A percentile compares a stretch with the other conserved stretches of the same genome.
These are phyloP conservation scores for Torulaspora pretoriensis DNA, from an alignment of 1,139 yeast genomes.

Conservation along the genomic window DNA sequence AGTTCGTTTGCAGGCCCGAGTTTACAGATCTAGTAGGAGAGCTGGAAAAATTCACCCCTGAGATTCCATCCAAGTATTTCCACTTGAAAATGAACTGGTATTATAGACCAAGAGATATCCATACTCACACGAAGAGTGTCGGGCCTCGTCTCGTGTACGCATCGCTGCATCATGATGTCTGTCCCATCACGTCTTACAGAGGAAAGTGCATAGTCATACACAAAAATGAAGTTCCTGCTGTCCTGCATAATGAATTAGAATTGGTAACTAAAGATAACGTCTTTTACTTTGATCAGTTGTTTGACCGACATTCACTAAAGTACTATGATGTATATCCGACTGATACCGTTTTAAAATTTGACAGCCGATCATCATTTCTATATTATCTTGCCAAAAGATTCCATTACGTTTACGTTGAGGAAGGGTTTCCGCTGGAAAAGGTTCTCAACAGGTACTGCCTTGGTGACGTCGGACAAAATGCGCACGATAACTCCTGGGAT, in stretches of 20 bases:
- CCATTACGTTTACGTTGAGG: constrained; percentile 71
- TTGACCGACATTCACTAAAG: constrained; percentile 80
- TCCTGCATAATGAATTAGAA: constrained; percentile 19
- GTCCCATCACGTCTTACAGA: constrained; percentile 72
- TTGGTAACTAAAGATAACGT: constrained; percentile 58
- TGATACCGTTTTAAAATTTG: constrained; percentile 50
- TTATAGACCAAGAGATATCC: constrained; percentile 82
- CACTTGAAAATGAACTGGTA: constrained; percentile 83
- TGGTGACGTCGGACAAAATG: constrained; percentile 4
- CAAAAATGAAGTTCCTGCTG: constrained; percentile 49
- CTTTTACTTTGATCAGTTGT: constrained; percentile 82
- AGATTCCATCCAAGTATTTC: constrained; percentile 46
- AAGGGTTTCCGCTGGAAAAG: constrained; percentile 29
- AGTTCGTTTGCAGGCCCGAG: constrained; percentile 48
- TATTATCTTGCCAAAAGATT: constrained; percentile 63
- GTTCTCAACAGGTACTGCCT: constrained; percentile 27
- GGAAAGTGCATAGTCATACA: constrained; percentile 73
- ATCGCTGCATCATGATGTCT: constrained; percentile 80
- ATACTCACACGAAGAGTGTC: constrained; percentile 36
- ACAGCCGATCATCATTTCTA: constrained; percentile 46
- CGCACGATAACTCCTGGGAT: constrained; percentile 33
- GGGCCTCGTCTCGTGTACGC: constrained; percentile 79
- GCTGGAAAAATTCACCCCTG: constrained; percentile 19
- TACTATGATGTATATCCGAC: constrained; percentile 77
- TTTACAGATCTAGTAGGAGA: constrained; percentile 18